These are phyloP conservation scores for Chaetomium cochliodes DNA, from an alignment of 495 filamentous ascomycete genomes.

Conservation along the genomic window DNA sequence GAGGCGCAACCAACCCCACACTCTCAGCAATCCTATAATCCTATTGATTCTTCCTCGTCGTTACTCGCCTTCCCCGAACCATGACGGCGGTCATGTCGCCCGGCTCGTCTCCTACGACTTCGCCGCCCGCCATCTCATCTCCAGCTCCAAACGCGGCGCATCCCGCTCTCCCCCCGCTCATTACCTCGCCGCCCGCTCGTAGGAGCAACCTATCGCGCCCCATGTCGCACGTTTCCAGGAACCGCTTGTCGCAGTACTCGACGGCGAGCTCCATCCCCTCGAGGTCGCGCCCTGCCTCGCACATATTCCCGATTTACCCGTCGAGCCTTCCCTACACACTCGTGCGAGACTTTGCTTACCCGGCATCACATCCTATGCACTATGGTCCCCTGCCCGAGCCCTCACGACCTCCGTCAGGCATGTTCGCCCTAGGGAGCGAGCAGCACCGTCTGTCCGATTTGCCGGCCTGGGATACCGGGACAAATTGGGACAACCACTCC, in stretches of 20 bases:
- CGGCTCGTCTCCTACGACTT: constrained; percentile 53
- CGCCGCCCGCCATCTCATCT: constrained; percentile 48
- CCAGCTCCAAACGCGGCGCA: constrained; percentile 54
- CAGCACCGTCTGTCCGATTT: constrained; percentile 78
- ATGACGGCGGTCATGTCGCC: constrained; percentile 62
- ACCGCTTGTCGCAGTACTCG: constrained; percentile 64
- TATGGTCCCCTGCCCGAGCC: constrained; percentile 85
- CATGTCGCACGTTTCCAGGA: constrained; percentile 67
- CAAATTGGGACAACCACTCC: constrained; percentile 49
- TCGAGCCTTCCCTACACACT: constrained; percentile 84
- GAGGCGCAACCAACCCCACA: constrained; percentile 16
- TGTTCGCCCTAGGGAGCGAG: constrained; percentile 84
- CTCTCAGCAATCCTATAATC: constrained; percentile 6
- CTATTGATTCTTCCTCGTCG: constrained; percentile 17
- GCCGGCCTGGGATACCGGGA: constrained; percentile 60
- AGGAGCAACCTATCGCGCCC: constrained; percentile 61
- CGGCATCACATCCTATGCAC: constrained; percentile 76
- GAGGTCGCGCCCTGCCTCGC: constrained; percentile 72
- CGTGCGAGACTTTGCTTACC: constrained; percentile 96
- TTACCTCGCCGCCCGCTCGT: constrained; percentile 58
- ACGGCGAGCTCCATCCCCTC: constrained; percentile 66
- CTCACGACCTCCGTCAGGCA: constrained; percentile 64
- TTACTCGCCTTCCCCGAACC: constrained; percentile 19
- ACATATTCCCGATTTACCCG: constrained; percentile 78
- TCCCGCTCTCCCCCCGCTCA: constrained; percentile 61